phyloP scores from a whole-genome alignment of 176 grass and related monocot genomes.

The Musa troglodytarum region DNA sequence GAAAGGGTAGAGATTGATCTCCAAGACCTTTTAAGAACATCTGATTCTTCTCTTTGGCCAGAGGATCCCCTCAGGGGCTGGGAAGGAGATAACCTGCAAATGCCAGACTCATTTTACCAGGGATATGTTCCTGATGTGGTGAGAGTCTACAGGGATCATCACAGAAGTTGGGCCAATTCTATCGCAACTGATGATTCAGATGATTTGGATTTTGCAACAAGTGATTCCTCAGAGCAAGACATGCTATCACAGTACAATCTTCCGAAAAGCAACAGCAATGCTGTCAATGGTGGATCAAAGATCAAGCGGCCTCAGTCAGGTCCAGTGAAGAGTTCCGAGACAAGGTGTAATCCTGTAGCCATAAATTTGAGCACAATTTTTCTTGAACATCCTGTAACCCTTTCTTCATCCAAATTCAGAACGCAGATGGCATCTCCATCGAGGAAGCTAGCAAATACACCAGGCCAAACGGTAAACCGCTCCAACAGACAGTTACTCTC shows the following conservation, averaged over 20 bases:
- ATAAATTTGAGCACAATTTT: not conserved
- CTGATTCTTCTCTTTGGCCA: not conserved
- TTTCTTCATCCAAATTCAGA: not conserved
- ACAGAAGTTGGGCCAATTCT: not conserved
- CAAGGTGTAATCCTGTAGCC: not conserved
- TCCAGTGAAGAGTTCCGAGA: not conserved
- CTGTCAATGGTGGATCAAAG: not conserved
- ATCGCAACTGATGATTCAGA: constrained; percentile 5
- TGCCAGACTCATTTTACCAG: not conserved
- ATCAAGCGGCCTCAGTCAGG: constrained; percentile 5
- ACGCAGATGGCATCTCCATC: not conserved
- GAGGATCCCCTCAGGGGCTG: constrained; percentile 2
- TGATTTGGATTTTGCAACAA: constrained; percentile 9
- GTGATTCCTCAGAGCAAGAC: constrained; percentile 16
- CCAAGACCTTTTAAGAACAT: not conserved
- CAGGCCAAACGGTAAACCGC: not conserved
- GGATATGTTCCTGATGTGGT: not conserved
- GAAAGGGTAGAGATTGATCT: not conserved
- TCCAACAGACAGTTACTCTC: not conserved
- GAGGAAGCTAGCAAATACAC: not conserved
- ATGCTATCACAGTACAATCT: not conserved
- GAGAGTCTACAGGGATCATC: not conserved
- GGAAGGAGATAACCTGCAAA: not conserved
- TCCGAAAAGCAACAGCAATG: not conserved
- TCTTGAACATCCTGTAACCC: not conserved